phyloP scores from a whole-genome alignment of 108 stramenopile species.

The Nannochloropsis salina region DNA sequence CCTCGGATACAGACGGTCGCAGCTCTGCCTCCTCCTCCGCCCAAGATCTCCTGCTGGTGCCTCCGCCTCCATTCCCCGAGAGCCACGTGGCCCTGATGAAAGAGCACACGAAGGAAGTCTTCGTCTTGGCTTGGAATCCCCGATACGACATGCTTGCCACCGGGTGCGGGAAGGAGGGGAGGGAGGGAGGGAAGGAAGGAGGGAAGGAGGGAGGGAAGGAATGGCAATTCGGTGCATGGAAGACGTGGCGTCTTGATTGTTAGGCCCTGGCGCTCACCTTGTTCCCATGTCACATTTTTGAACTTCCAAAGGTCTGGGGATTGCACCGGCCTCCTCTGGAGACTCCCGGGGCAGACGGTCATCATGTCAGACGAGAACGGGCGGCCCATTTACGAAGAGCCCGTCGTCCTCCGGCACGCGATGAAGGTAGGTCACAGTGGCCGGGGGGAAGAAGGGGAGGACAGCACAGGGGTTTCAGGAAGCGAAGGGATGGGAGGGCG shows the following conservation, averaged over 20 bases:
- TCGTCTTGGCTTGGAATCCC: conserved; percentile 97
- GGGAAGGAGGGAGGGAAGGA: neutral
- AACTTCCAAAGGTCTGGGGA: neutral
- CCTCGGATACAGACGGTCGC: neutral
- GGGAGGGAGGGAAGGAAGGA: conserved; percentile 19
- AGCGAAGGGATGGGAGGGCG: too few relatives aligned
- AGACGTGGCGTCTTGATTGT: neutral
- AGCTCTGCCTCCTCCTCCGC: neutral
- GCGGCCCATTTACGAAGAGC: neutral
- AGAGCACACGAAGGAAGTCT: conserved; percentile 82
- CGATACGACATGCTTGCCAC: conserved; percentile 79
- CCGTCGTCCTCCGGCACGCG: neutral
- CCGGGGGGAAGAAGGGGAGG: too few relatives aligned
- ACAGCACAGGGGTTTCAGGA: too few relatives aligned
- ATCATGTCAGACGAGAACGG: neutral
- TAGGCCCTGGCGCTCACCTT: neutral
- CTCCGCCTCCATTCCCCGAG: neutral
- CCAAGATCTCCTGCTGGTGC: neutral
- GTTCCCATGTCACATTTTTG: neutral
- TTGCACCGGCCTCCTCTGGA: neutral
- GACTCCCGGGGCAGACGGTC: neutral
- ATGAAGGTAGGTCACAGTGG: neutral
- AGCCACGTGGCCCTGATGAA: conserved; percentile 42
- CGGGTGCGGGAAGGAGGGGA: conserved; percentile 56
- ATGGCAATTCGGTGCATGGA: neutral